Base-by-base conservation (phyloP, 257 asterid species). In the Gentiana macrophylla region DNA sequence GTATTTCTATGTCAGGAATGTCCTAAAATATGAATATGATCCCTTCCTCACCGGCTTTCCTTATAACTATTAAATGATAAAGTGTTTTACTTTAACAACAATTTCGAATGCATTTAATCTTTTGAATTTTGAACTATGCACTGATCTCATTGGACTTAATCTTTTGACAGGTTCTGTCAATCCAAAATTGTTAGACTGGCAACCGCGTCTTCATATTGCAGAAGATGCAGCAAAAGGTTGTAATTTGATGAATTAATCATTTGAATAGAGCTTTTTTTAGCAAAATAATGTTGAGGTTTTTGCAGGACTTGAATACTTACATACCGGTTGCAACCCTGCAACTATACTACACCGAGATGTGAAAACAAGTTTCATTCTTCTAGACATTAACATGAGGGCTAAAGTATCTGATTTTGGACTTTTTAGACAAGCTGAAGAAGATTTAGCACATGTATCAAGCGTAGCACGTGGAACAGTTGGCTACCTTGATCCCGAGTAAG, bases 341-440 rank as follows among this genome's bases (percentile, higher is more conserved):
- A 92, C 88, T 49, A 87, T 92, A 24, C 24, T 24, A 64, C 98
- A 92, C 45, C 86, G 97, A 2, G 98, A 92, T 35, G 98, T 92
- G 55, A 92, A 92, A 73, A 88, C 97, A 13, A 85, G 88, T 77
- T 87, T 66, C 24, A 92, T 88, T 69, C 97, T 92, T 38, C 72
- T 92, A 12, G 98, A 92, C 67, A 78, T 81, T 59, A 83, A 87
- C 62, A 85, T 88, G 98, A 77, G 97, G 67, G 98, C 97, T 41
- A 92, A 92, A 73, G 97, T 92, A 15, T 92, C 98, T 4, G 98
- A 92, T 80, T 92, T 92, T 49, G 98, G 98, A 56, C 86, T 92
- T 12, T 92, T 97, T 4, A 87, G 97, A 74, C 97, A 87, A 78
- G 88, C 98, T 49, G 98, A 92, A 71, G 98, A 85, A 69, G 97